Base-by-base conservation (phyloP, 768 basidiomycete species). In the Grammothele lineata region DNA sequence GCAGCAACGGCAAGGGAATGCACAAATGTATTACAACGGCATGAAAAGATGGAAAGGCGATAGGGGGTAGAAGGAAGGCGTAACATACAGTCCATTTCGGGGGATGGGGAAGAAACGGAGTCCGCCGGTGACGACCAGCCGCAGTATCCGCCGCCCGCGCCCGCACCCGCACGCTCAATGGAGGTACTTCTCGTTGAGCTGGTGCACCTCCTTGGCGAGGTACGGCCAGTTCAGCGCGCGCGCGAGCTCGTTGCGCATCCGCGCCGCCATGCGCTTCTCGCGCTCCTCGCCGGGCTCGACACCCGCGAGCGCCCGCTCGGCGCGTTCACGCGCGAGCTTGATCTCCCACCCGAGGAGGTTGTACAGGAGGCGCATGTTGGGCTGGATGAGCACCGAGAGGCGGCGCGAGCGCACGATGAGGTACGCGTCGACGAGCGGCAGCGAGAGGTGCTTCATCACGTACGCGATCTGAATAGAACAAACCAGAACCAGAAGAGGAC, bases 331-430 rank as follows among this genome's bases (percentile, higher is more conserved):
- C n/a, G 91, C 91, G n/a, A 96, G 76, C 63, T 84, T 82, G 57
- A 91, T 83, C 66, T 97, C 95, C 92, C 92, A 97, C 9, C 89
- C 93, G 60, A 91, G 83, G 21, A 97, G 74, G 62, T 97, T 94
- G 66, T 94, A 96, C 66, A 97, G 67, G 62, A 98, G 70, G n/a
- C 92, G 80, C 80, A 97, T 87, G 56, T 96, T 97, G 17, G 95
- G 95, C 70, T 98, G 92, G 52, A 92, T 92, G 56, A 93, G 74
- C 51, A 94, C 92, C 25, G 82, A 94, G 43, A 98, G 73, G 27
- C 95, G 74, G 35, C 94, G 78, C 45, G 90, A 92, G 46, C 95
- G 83, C 30, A 94, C 92, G 53, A 96, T 80, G 55, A 96, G 75
- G 68, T 98, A 98, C 8, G 95, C 92, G 59, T 94, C 91, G 47